Conservation (phyloP, 495 filamentous ascomycete species). For the Penicillium silybi region DNA sequence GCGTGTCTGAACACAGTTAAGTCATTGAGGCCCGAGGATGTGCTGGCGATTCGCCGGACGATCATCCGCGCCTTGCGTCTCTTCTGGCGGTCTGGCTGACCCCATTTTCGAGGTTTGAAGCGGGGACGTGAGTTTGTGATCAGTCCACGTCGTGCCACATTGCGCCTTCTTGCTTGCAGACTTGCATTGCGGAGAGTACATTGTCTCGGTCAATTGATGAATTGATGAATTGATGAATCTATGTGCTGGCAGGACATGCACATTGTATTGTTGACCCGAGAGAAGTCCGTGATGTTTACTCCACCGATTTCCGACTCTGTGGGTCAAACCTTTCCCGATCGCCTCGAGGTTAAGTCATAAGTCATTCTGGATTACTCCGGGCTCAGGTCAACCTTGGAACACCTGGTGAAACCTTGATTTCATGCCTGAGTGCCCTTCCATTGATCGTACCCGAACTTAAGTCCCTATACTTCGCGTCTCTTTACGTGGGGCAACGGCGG, state of each 20-base stretch:
- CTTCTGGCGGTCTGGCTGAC: constrained; percentile 27
- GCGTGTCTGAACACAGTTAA: constrained; percentile 14
- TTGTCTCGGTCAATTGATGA: neutral
- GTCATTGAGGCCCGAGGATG: constrained; percentile 12
- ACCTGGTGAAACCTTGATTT: neutral
- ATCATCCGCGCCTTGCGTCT: constrained; percentile 21
- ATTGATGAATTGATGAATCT: neutral
- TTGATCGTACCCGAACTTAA: no score
- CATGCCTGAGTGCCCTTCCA: neutral
- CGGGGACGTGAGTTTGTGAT: constrained; percentile 11
- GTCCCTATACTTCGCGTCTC: no score
- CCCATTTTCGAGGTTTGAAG: constrained; percentile 5
- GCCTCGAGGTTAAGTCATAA: no score
- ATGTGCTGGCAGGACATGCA: neutral
- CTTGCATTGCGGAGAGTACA: constrained; percentile 4
- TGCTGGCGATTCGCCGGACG: constrained; percentile 25
- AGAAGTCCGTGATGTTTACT: neutral
- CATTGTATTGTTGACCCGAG: neutral
- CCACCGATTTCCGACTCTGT: neutral
- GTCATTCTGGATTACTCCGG: neutral
- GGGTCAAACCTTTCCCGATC: neutral
- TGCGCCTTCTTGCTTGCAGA: neutral
- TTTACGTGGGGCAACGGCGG: neutral
- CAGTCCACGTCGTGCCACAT: constrained; percentile 6
- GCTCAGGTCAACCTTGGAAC: neutral